Evolutionary conservation across 805 yeast genomes (phyloP).

Genomic region (Metschnikowia borealis): DNA sequence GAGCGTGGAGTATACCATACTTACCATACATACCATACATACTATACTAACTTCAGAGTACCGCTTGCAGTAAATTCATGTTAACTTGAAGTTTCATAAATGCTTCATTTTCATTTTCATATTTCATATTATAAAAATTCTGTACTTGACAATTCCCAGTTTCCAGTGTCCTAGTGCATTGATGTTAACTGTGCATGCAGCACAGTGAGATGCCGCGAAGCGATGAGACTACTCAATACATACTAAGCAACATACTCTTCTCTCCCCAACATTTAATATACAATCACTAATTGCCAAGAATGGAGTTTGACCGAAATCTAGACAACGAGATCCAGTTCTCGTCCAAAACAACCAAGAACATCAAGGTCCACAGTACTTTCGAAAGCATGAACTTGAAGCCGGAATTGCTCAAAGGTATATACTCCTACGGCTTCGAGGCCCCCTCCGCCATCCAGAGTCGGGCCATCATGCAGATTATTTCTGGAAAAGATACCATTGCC

Average conservation of each 20-base stretch:
- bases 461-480: slow-evolving; percentile 91
- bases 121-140: too few relatives aligned
- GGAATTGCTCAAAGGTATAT: slow-evolving; percentile 51
- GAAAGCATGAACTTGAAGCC: slow-evolving; percentile 42
- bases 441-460: slow-evolving; percentile 98
- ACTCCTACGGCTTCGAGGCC: slow-evolving; percentile 88
- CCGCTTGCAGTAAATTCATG: too few relatives aligned
- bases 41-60: too few relatives aligned
- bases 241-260: background rate
- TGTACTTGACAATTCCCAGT: too few relatives aligned
- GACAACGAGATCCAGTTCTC: slow-evolving; percentile 57
- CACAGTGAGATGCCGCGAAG: background rate
- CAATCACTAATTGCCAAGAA: background rate
- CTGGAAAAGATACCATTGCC: slow-evolving; percentile 93
- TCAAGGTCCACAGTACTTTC: slow-evolving; percentile 47
- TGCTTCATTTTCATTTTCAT: too few relatives aligned
- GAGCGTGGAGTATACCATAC: too few relatives aligned
- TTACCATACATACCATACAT: too few relatives aligned
- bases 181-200: too few relatives aligned
- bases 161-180: too few relatives aligned
- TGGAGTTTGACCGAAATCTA: slow-evolving; percentile 54
- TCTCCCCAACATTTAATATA: background rate
- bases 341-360: slow-evolving; percentile 45
- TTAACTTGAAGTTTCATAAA: too few relatives aligned
- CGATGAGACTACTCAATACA: background rate